Evolutionary conservation across 2,329 filamentous ascomycete genomes (phyloP).

Genomic region (Fusarium chaquense): DNA sequence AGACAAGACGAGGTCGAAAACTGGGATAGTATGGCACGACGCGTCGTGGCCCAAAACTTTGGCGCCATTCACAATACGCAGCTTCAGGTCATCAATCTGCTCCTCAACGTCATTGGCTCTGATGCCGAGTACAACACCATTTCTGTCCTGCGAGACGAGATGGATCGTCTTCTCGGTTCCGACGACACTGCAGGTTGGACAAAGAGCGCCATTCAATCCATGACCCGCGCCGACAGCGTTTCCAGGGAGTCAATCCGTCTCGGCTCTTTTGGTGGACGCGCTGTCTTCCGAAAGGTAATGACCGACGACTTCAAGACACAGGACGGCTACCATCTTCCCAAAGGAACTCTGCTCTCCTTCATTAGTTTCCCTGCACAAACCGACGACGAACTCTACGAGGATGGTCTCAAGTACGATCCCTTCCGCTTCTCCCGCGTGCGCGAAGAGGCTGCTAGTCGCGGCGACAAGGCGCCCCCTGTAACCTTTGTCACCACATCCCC

Average conservation of each 20-base stretch:
- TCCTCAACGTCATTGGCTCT: slow-evolving; percentile 54
- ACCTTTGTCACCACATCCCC: slow-evolving; percentile 41
- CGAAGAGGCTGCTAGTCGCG: slow-evolving; percentile 41
- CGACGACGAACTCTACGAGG: slow-evolving; percentile 50
- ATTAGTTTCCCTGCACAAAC: slow-evolving; percentile 49
- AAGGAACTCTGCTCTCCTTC: slow-evolving; percentile 52
- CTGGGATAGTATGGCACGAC: slow-evolving; percentile 48
- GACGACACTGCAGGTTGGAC: slow-evolving; percentile 52
- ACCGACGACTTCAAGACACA: slow-evolving; percentile 48
- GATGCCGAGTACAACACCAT: slow-evolving; percentile 55
- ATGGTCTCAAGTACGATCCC: slow-evolving; percentile 55
- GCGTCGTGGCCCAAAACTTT: slow-evolving; percentile 52
- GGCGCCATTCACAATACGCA: slow-evolving; percentile 56
- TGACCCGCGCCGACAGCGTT: slow-evolving; percentile 57
- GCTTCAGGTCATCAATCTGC: slow-evolving; percentile 55
- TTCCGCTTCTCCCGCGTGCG: slow-evolving; percentile 56
- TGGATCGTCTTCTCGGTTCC: slow-evolving; percentile 47
- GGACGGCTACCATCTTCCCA: slow-evolving; percentile 50
- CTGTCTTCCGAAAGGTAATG: slow-evolving; percentile 49
- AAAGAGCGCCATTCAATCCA: slow-evolving; percentile 52
- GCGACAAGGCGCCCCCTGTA: slow-evolving; percentile 24
- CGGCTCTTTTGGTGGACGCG: slow-evolving; percentile 49
- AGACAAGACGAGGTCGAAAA: slow-evolving; percentile 53
- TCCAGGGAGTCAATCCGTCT: slow-evolving; percentile 58
- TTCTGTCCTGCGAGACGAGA: slow-evolving; percentile 54